Evolutionary conservation across 1,284 basidiomycete genomes (phyloP).

Genomic region (Cutaneotrichosporon cutaneum): DNA sequence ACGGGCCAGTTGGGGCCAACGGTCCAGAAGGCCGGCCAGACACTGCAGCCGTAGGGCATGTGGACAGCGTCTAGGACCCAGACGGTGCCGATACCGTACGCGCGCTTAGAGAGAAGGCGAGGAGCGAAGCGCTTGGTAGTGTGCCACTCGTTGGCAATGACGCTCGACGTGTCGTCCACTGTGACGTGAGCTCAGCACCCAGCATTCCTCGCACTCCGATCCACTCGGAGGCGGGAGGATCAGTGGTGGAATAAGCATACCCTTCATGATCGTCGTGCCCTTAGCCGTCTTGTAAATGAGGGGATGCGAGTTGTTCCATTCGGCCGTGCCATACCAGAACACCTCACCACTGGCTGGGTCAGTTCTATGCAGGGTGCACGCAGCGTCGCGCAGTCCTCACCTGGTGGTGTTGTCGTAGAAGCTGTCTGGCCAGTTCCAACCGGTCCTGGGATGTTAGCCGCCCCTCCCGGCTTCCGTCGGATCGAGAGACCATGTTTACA

Average conservation of each 20-base stretch:
- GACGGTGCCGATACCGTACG: slow-evolving; percentile 52
- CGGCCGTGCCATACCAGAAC: slow-evolving; percentile 40
- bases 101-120: slow-evolving; percentile 63
- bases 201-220: not conserved
- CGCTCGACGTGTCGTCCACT: slow-evolving; percentile 38
- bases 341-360: slow-evolving; percentile 60
- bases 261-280: slow-evolving; percentile 75
- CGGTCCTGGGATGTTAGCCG: slow-evolving; percentile 24
- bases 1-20: slow-evolving; percentile 44
- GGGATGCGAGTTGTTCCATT: slow-evolving; percentile 38
- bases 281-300: slow-evolving; percentile 60
- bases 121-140: slow-evolving; percentile 65
- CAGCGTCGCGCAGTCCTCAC: slow-evolving; percentile 26
- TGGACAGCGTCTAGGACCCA: slow-evolving; percentile 64
- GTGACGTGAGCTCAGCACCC: not conserved
- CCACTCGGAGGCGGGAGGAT: no score
- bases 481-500: not conserved
- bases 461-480: not conserved
- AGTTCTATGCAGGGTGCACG: not conserved
- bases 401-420: slow-evolving; percentile 49
- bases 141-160: slow-evolving; percentile 59
- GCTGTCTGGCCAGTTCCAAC: slow-evolving; percentile 29
- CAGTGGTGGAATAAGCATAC: slow-evolving; percentile 57
- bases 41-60: slow-evolving; percentile 57
- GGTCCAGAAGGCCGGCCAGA: slow-evolving; percentile 42